phyloP scores from a whole-genome alignment of 495 filamentous ascomycete species.

The Podospora australis region DNA sequence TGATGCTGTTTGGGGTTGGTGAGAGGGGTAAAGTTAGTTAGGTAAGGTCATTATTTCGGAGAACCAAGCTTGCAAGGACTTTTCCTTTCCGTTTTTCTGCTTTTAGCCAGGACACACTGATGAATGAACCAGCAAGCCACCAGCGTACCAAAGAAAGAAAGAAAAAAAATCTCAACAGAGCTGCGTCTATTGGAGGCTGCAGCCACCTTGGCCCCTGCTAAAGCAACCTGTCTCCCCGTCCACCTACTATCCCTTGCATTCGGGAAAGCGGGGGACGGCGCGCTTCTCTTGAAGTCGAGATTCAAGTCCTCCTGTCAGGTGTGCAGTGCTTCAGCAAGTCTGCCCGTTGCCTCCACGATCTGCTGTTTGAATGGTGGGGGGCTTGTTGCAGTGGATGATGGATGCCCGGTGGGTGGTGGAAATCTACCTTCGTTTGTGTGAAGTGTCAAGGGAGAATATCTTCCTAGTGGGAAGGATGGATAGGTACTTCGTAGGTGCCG shows the following conservation, averaged over 20 bases:
- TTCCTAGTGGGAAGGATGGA: background rate
- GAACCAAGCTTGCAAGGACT: background rate
- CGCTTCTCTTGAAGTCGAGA: no score
- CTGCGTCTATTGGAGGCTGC: no score
- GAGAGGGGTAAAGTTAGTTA: background rate
- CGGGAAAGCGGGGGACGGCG: conserved; percentile 7
- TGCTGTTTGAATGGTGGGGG: no score
- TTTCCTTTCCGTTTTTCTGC: background rate
- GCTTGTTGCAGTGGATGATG: no score
- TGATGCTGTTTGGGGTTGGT: background rate
- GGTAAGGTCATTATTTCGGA: background rate
- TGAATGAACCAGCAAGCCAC: no score
- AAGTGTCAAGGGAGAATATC: no score
- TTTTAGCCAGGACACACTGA: conserved; percentile 16
- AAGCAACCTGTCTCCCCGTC: background rate
- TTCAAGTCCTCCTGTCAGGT: no score
- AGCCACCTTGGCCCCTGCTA: background rate
- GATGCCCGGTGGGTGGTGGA: no score
- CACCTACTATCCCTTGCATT: conserved; percentile 5
- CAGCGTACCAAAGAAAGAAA: no score
- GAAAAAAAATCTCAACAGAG: no score
- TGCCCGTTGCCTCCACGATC: no score
- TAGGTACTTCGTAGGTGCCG: background rate
- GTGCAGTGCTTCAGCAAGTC: no score
- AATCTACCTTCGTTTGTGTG: background rate